Evolutionary conservation across 495 filamentous ascomycete genomes (phyloP).

Genomic region (Hamigera avellanea): DNA sequence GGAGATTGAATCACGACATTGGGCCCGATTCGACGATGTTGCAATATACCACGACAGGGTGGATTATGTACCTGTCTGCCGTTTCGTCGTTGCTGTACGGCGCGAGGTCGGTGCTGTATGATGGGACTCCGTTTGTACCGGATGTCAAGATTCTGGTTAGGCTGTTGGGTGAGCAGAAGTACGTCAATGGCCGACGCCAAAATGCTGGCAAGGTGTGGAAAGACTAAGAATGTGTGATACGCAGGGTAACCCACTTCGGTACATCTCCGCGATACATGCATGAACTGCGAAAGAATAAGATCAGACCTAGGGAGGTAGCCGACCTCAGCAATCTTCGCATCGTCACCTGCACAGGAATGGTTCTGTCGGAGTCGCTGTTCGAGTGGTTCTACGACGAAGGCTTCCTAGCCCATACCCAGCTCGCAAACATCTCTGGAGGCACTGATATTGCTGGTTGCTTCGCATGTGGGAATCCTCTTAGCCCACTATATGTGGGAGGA

Average conservation of each 20-base stretch:
- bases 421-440: conserved; percentile 66
- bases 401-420: conserved; percentile 51
- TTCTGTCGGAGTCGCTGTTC: conserved; percentile 58
- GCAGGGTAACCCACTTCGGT: conserved; percentile 44
- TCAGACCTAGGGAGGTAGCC: conserved; percentile 45
- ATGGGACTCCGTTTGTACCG: conserved; percentile 67
- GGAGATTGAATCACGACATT: conserved; percentile 44
- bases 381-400: conserved; percentile 77
- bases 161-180: conserved; percentile 48
- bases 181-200: conserved; percentile 20
- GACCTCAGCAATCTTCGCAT: conserved; percentile 46
- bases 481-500: conserved; percentile 60
- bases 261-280: conserved; percentile 65
- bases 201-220: neutral
- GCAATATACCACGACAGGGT: conserved; percentile 60
- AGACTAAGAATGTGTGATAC: neutral
- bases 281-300: conserved; percentile 48
- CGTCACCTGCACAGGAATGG: conserved; percentile 69
- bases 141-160: conserved; percentile 45
- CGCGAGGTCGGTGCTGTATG: conserved; percentile 52
- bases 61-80: conserved; percentile 71
- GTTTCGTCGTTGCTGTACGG: conserved; percentile 44
- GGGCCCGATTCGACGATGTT: conserved; percentile 32
- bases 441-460: conserved; percentile 71
- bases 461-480: conserved; percentile 54